phyloP scores from a whole-genome alignment of 2,329 filamentous ascomycete species.

The Neocucurbitaria cava region DNA sequence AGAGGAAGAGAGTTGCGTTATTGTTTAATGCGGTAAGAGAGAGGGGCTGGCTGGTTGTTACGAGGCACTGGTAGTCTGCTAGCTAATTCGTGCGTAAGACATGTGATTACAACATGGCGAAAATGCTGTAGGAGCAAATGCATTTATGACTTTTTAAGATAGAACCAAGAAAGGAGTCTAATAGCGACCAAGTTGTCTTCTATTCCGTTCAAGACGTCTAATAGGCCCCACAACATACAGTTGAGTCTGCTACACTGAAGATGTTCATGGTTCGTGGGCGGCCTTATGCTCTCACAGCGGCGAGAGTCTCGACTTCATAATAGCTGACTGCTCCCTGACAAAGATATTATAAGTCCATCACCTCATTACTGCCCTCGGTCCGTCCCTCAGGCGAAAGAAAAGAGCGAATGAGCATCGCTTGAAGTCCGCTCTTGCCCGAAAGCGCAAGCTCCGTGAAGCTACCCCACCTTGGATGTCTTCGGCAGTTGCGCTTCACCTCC shows the following conservation, averaged over 20 bases:
- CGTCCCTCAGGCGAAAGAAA: constrained; percentile 9
- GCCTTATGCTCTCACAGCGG: not conserved
- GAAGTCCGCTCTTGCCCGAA: constrained; percentile 19
- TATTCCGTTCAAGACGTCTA: not conserved
- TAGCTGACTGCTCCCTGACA: constrained; percentile 25
- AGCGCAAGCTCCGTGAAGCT: constrained; percentile 15
- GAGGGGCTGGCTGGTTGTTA: constrained; percentile 63
- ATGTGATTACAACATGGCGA: not conserved
- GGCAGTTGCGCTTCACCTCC: constrained; percentile 29
- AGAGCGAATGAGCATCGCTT: constrained; percentile 15
- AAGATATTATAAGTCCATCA: constrained; percentile 23
- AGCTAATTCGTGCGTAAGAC: not conserved
- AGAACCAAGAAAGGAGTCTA: not conserved
- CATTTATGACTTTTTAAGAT: not conserved
- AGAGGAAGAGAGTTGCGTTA: constrained; percentile 70
- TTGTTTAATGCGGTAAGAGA: constrained; percentile 70
- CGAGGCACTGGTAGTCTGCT: constrained; percentile 47
- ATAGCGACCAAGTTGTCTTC: too few relatives aligned
- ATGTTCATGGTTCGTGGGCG: not conserved
- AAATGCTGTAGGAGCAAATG: not conserved
- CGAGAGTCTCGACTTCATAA: not conserved
- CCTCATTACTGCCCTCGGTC: constrained; percentile 10
- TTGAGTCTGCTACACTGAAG: not conserved
- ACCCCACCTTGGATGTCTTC: constrained; percentile 30
- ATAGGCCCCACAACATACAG: not conserved